Evolutionary conservation across 1,284 basidiomycete species (phyloP), one percentile per base, ranked within the genome.

Genomic region (Xerocomus nothofagi): DNA sequence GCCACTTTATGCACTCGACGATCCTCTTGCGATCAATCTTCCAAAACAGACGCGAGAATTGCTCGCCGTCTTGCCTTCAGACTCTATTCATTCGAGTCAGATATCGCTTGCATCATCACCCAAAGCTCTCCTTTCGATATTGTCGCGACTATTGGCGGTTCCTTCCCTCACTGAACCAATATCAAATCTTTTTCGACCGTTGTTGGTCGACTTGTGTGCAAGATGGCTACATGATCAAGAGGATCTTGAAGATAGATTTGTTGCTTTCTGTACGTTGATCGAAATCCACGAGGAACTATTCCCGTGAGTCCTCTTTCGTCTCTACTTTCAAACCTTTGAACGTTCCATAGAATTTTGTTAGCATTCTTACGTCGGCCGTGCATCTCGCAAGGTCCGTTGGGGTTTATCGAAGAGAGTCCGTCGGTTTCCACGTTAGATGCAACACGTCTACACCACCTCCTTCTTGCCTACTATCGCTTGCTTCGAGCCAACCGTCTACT

Each of bases 381-480:
- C 32, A 76, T 79, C 49, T 58, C 65, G 47, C 65, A 74, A n/a
- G 87, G 89, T 1, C 84, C 82, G 1, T 62, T 91, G 7, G 60
- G 68, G 6, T 76, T 75, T 55, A 58, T 81, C 6, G 57, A 65
- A 32, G 53, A 60, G 10, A 50, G 59, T 10, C 44, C 69, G 12
- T 61, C 71, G 12, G 50, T 71, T 5, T 49, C 63, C 11, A 54
- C 63, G 4, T 50, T 79, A 39, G 74, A 81, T 30, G 51, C 66
- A 2, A 59, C 62, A 11, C 73, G 75, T 15, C 69, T 91, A 5
- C 89, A 93, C 32, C 72, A 74, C 23, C 67, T 88, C 0, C 78
- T 96, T 14, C 75, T 95, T 36, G 80, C 88, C 1, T 91, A 93
- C 63, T 89, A 88, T 61, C 86, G 93, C 32, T 77, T 95, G 34